Base-by-base conservation (phyloP, 208 protist genomes). In the Trichomonas vaginalis region DNA sequence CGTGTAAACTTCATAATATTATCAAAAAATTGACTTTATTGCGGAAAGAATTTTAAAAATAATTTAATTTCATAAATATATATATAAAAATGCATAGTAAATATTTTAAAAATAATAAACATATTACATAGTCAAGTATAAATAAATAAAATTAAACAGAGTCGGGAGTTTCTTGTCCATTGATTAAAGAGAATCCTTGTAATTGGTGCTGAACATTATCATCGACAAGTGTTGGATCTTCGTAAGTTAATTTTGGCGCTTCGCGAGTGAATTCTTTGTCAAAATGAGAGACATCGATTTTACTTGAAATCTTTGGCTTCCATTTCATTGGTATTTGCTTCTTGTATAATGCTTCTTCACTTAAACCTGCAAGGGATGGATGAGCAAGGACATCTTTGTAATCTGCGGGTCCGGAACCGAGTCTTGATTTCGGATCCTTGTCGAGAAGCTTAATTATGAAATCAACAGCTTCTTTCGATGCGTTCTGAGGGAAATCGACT, bases 381-480 rank as follows among this genome's bases (percentile, higher is more conserved):
- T 96, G 96, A 40, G 23, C 40, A n/a, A 96, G 97, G 79, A 98
- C 96, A 87, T 97, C 96, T 37, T 95, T 40, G 9, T 82, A 95
- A 51, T 96, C 97, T 48, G 95, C 95, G 9, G 70, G 61, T 0
- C 97, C 97, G 37, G 79, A 86, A 12, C 79, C 79, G 46, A 97
- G 96, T 56, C 95, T 48, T 70, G 56, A 95, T 79, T 96, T 80
- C 46, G 35, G 96, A 70, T 96, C 95, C 48, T 96, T 47, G n/a
- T 95, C 3, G 95, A 96, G 61, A 95, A 96, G 97, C 37, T 95
- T 95, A 42, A 62, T 96, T 0, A 98, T 27, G 4, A 97, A 79
- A 48, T 95, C 96, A 42, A 96, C 88, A 14, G 96, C 97, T 12
- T 97, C 86, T 40, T 82, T 88, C 14, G 96, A 96, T 49, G 96